A percentile compares a stretch with the other conserved stretches of the same genome.
These are phyloP conservation scores for Pythium insidiosum DNA, from an alignment of 352 stramenopile species.

Conservation along the genomic window DNA sequence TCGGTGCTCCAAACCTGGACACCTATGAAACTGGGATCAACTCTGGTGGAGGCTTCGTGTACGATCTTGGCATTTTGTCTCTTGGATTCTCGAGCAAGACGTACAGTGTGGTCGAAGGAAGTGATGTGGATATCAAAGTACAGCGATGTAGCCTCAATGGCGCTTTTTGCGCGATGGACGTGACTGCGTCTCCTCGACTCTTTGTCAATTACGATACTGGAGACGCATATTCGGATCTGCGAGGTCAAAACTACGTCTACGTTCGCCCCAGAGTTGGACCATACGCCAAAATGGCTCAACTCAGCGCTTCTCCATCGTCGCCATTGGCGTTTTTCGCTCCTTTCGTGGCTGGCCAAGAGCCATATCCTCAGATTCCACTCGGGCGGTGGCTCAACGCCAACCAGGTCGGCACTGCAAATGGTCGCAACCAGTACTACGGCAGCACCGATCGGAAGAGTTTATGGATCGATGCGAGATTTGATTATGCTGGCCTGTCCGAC, in stretches of 20 bases:
- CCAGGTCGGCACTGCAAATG: slow-evolving; percentile 79
- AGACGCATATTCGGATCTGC: slow-evolving; percentile 54
- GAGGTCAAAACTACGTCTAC: slow-evolving; percentile 37
- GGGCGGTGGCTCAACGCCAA: slow-evolving; percentile 49
- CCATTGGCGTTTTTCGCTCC: slow-evolving; percentile 41
- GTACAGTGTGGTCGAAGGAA: slow-evolving; percentile 86
- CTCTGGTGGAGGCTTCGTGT: slow-evolving; percentile 88
- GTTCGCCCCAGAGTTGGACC: slow-evolving; percentile 37
- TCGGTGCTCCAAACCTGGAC: slow-evolving; percentile 91
- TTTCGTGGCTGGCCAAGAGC: slow-evolving; percentile 54
- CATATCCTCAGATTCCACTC: slow-evolving; percentile 58
- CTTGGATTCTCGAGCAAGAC: slow-evolving; percentile 58
- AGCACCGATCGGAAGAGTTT: slow-evolving; percentile 67
- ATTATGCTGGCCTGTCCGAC: slow-evolving; percentile 87
- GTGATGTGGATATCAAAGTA: slow-evolving; percentile 64
- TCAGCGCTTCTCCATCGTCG: slow-evolving; percentile 40
- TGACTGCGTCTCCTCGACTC: slow-evolving; percentile 27
- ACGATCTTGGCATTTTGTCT: slow-evolving; percentile 87
- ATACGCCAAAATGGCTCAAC: slow-evolving; percentile 51
- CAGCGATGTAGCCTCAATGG: slow-evolving; percentile 42
- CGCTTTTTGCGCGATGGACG: slow-evolving; percentile 59
- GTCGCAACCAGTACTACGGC: slow-evolving; percentile 88
- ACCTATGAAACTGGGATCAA: slow-evolving; percentile 86
- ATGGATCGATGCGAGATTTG: slow-evolving; percentile 76
- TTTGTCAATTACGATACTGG: slow-evolving; percentile 73